Evolutionary conservation across 305 asterid genomes (phyloP).

Genomic region (Fraxinus greggii): DNA sequence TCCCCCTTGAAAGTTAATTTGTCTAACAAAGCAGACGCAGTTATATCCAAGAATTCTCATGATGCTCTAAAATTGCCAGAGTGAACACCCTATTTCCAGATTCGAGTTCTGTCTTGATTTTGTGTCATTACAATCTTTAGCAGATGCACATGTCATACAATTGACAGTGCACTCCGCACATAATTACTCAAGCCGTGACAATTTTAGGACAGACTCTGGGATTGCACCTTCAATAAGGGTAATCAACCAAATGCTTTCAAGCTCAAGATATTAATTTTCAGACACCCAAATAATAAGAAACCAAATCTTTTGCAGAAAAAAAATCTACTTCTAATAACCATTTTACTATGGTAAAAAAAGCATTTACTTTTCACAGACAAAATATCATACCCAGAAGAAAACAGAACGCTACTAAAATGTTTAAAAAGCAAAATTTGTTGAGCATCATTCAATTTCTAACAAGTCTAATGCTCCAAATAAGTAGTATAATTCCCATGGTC

Average conservation of each 20-base stretch:
- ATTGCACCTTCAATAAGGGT: not conserved
- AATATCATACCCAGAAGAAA: constrained; percentile 9
- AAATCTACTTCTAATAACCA: constrained; percentile 1
- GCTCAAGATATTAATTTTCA: not conserved
- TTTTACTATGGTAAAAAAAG: constrained; percentile 2
- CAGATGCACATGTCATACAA: not conserved
- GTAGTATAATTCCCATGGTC: constrained; percentile 24
- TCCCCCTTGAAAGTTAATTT: too few species aligned
- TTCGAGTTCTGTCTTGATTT: not conserved
- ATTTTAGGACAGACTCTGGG: not conserved
- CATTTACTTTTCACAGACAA: not conserved
- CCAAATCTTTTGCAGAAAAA: not conserved
- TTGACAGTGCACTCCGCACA: not conserved
- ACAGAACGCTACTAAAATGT: constrained; percentile 7
- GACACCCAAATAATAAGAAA: not conserved
- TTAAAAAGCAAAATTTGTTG: constrained; percentile 13
- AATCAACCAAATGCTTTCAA: not conserved
- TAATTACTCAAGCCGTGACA: not conserved
- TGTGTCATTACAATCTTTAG: not conserved
- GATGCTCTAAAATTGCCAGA: not conserved
- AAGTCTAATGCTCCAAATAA: constrained; percentile 20
- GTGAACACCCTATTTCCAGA: not conserved
- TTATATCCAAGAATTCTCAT: not conserved
- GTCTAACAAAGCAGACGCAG: not conserved
- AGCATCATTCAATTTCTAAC: constrained; percentile 17